Percentiles rank a stretch among this genome's conserved stretches.
Evolutionary conservation across 768 basidiomycete species (phyloP).

Genomic region (Trametes cubensis): DNA sequence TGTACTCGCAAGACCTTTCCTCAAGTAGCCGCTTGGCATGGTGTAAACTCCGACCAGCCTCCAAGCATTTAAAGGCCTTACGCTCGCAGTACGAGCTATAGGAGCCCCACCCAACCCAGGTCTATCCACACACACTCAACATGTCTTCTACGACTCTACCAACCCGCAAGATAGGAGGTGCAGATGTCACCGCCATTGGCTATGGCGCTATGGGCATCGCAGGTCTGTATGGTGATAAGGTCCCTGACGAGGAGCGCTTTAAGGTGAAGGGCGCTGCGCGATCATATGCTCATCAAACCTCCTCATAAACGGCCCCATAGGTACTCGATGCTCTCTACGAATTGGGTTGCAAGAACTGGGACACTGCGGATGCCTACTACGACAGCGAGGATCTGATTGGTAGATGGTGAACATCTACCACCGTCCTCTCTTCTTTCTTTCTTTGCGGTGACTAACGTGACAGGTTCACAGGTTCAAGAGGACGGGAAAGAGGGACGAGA

Average conservation of each 20-base stretch:
- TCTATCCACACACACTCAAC: not conserved
- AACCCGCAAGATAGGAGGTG: constrained; percentile 49
- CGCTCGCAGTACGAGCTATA: too few relatives aligned
- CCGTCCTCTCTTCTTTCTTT: too few relatives aligned
- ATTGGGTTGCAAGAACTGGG: constrained; percentile 49
- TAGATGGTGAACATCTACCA: constrained; percentile 37
- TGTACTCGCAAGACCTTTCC: too few relatives aligned
- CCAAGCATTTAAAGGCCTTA: too few relatives aligned
- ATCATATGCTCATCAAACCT: constrained; percentile 6
- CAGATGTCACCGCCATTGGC: constrained; percentile 53
- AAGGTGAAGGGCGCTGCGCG: constrained; percentile 40
- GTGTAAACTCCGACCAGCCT: too few relatives aligned
- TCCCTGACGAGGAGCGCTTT: constrained; percentile 59
- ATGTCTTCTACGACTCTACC: constrained; percentile 31
- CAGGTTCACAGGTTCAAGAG: constrained; percentile 48
- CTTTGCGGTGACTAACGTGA: too few relatives aligned
- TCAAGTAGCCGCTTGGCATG: too few relatives aligned
- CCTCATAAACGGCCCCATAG: constrained; percentile 26
- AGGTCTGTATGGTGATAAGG: constrained; percentile 46
- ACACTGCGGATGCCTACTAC: constrained; percentile 47
- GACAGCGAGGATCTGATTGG: constrained; percentile 49
- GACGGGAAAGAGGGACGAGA: constrained; percentile 52
- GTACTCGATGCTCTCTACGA: constrained; percentile 47
- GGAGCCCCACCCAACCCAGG: too few relatives aligned
- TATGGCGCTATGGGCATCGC: constrained; percentile 65